Conservation (phyloP, 1,139 yeast genomes). For the Pichia sp. region DNA sequence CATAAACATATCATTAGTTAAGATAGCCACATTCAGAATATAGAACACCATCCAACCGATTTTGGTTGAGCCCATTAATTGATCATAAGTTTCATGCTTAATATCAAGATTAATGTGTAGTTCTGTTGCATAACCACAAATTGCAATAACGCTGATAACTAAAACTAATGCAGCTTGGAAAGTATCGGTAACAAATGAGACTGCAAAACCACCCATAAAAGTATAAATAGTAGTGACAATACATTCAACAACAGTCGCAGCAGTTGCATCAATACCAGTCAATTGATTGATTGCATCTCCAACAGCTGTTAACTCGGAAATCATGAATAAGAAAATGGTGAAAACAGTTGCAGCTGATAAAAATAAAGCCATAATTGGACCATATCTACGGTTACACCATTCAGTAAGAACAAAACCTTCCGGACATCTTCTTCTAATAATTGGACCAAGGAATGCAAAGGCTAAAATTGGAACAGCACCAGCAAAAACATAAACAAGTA, state of each 20-base stretch:
- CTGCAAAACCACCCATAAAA: slow-evolving; percentile 81
- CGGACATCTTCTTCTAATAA: slow-evolving; percentile 73
- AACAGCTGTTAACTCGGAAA: slow-evolving; percentile 78
- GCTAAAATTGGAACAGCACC: slow-evolving; percentile 81
- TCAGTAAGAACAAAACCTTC: slow-evolving; percentile 91
- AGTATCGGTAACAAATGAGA: slow-evolving; percentile 83
- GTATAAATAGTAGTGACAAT: slow-evolving; percentile 85
- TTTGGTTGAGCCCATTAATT: slow-evolving; percentile 50
- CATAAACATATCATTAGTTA: slow-evolving; percentile 84
- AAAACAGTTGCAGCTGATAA: slow-evolving; percentile 76
- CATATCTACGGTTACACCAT: slow-evolving; percentile 84
- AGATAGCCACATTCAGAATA: slow-evolving; percentile 76
- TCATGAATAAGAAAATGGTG: slow-evolving; percentile 83
- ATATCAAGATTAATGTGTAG: slow-evolving; percentile 58
- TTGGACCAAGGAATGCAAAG: slow-evolving; percentile 78
- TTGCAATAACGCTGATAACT: slow-evolving; percentile 59
- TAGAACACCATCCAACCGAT: slow-evolving; percentile 88
- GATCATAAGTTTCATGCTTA: slow-evolving; percentile 54
- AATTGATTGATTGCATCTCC: slow-evolving; percentile 68
- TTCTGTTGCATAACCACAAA: slow-evolving; percentile 75
- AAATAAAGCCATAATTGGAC: slow-evolving; percentile 63
- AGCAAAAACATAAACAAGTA: slow-evolving; percentile 71
- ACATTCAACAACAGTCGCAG: slow-evolving; percentile 81
- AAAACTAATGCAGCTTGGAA: slow-evolving; percentile 76
- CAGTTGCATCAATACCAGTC: slow-evolving; percentile 74